Conservation (phyloP, 148 eudicot genomes). For the Chenopodium quinoa region DNA sequence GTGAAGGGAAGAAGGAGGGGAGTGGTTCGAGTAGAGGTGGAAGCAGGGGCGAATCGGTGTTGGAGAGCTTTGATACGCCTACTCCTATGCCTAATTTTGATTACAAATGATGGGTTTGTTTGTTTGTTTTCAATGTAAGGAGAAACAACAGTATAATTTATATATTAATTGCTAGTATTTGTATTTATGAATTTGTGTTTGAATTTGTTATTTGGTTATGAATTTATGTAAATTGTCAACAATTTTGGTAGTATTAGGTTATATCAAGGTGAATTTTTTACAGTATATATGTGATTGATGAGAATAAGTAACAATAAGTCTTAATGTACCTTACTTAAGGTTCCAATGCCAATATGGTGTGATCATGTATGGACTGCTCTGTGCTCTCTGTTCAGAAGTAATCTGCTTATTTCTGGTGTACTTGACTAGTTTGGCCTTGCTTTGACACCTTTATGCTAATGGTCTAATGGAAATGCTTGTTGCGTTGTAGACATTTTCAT, state of each 20-base stretch:
- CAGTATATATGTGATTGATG: no score
- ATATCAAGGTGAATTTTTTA: no score
- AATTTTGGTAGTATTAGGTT: no score
- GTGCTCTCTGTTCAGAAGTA: neutral
- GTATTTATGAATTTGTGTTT: no score
- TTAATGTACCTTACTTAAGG: neutral
- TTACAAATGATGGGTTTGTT: constrained; percentile 34
- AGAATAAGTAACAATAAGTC: neutral
- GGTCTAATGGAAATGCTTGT: neutral
- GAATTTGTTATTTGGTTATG: no score
- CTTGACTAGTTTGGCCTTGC: neutral
- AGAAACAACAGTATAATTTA: no score
- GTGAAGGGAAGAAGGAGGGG: constrained; percentile 34
- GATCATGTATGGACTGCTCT: neutral
- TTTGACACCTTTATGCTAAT: neutral
- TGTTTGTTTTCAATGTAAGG: no score
- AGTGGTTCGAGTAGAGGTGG: constrained; percentile 28
- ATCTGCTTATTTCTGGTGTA: no score
- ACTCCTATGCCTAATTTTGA: constrained; percentile 70
- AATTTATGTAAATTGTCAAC: no score
- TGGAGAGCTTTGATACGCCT: constrained; percentile 84
- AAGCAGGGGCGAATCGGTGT: constrained; percentile 44
- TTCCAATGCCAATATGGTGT: neutral
- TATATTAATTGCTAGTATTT: no score
- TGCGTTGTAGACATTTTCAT: neutral